Evolutionary conservation across 768 basidiomycete genomes (phyloP).

Genomic region (Lactarius hatsudake): DNA sequence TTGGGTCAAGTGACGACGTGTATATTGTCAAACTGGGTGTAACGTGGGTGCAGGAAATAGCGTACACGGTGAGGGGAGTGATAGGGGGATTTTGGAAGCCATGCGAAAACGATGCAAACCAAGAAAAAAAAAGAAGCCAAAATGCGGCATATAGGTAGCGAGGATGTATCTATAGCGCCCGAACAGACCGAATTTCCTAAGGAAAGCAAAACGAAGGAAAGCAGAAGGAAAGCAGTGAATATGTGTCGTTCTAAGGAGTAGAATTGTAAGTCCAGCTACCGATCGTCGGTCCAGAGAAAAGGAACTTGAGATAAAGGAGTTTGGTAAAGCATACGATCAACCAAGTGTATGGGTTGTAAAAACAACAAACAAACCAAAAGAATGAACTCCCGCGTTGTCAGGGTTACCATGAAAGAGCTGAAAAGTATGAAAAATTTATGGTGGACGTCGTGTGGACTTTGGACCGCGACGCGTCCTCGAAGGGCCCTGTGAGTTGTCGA

Average conservation of each 20-base stretch:
- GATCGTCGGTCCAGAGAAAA: not conserved
- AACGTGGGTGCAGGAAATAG: not conserved
- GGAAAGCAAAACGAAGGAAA: not conserved
- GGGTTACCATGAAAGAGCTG: constrained; percentile 20
- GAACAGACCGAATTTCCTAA: not conserved
- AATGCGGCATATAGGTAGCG: not conserved
- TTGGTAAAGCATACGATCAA: not conserved
- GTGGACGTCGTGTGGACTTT: constrained; percentile 11
- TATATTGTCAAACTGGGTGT: not conserved
- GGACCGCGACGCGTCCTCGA: constrained; percentile 6
- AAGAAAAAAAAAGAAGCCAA: not conserved
- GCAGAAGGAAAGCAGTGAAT: not conserved
- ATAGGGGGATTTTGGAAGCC: not conserved
- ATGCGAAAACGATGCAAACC: not conserved
- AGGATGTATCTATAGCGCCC: not conserved
- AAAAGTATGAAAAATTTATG: not conserved
- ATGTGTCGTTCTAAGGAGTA: not conserved
- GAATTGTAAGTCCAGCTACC: no score
- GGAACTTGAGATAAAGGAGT: not conserved
- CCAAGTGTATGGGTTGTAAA: not conserved
- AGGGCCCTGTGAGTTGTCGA: constrained; percentile 22
- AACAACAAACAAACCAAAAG: not conserved
- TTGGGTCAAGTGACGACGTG: no score
- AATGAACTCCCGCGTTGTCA: not conserved
- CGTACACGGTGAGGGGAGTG: no score